These are phyloP conservation scores for Aspergillus aculeatus DNA, from an alignment of 2,329 filamentous ascomycete genomes.

Conservation along the genomic window DNA sequence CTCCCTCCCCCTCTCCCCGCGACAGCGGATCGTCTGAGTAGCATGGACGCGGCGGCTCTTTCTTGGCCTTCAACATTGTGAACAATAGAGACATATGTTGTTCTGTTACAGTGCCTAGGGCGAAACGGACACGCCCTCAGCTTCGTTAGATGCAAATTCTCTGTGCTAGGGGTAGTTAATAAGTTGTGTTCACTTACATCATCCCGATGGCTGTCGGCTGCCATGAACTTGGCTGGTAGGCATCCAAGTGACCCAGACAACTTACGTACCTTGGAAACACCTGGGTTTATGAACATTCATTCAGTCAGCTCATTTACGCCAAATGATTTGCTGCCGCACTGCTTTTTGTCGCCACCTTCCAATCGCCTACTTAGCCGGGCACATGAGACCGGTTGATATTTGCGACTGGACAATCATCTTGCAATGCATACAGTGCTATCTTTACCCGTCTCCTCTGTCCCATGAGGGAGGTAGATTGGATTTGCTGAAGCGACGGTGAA, in stretches of 20 bases:
- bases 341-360: conserved; percentile 19
- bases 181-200: background rate
- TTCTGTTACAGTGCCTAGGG: background rate
- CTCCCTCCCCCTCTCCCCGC: conserved; percentile 7
- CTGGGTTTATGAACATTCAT: conserved; percentile 10
- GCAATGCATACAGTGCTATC: background rate
- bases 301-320: conserved; percentile 12
- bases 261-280: conserved; percentile 16
- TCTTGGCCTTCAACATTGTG: conserved; percentile 7
- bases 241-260: conserved; percentile 6
- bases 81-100: too few relatives aligned
- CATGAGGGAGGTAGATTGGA: background rate
- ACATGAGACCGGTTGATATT: background rate
- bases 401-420: background rate
- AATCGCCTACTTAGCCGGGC: conserved; percentile 10
- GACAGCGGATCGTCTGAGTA: conserved; percentile 11
- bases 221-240: background rate
- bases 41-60: background rate
- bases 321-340: conserved; percentile 16
- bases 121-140: too few relatives aligned
- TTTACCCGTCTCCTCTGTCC: background rate
- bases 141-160: too few relatives aligned
- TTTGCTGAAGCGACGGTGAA: background rate
- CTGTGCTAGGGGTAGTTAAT: background rate
- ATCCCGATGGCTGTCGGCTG: conserved; percentile 4